Evolutionary conservation across 768 basidiomycete species (phyloP).

Genomic region (Mycena indigotica): DNA sequence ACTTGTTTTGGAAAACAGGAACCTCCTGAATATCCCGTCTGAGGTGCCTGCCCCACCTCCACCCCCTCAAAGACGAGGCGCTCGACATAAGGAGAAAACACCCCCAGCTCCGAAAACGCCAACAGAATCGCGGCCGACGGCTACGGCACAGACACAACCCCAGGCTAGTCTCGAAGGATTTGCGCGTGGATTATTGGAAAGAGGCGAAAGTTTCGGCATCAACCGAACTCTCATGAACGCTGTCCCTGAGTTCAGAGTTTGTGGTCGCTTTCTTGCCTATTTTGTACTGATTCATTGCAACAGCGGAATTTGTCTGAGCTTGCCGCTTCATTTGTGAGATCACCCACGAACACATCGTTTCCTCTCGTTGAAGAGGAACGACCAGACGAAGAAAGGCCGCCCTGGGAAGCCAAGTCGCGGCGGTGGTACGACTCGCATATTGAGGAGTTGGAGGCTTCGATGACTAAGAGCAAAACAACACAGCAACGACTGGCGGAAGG

Average conservation of each 20-base stretch:
- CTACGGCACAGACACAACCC: constrained; percentile 43
- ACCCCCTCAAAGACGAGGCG: constrained; percentile 38
- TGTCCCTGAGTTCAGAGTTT: constrained; percentile 74
- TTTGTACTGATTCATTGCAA: neutral
- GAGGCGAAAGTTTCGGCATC: constrained; percentile 79
- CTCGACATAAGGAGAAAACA: constrained; percentile 34
- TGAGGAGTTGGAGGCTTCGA: neutral
- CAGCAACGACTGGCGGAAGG: constrained; percentile 71
- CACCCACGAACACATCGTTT: constrained; percentile 57
- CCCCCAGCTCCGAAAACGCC: constrained; percentile 27
- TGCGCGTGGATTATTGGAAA: constrained; percentile 70
- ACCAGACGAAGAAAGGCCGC: constrained; percentile 53
- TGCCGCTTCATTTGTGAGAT: constrained; percentile 64
- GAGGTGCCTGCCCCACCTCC: constrained; percentile 59
- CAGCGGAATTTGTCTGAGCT: constrained; percentile 88
- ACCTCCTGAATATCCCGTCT: constrained; percentile 69
- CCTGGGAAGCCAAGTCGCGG: constrained; percentile 71
- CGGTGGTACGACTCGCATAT: constrained; percentile 57
- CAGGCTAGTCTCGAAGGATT: constrained; percentile 67
- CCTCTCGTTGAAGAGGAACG: constrained; percentile 64
- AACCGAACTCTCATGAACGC: constrained; percentile 83
- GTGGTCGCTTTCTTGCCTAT: constrained; percentile 28
- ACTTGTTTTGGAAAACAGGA: constrained; percentile 80
- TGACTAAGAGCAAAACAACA: constrained; percentile 23
- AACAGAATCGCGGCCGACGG: constrained; percentile 14